Base-by-base conservation (phyloP, 2,329 filamentous ascomycete species). In the Taxawa tesnikishii region DNA sequence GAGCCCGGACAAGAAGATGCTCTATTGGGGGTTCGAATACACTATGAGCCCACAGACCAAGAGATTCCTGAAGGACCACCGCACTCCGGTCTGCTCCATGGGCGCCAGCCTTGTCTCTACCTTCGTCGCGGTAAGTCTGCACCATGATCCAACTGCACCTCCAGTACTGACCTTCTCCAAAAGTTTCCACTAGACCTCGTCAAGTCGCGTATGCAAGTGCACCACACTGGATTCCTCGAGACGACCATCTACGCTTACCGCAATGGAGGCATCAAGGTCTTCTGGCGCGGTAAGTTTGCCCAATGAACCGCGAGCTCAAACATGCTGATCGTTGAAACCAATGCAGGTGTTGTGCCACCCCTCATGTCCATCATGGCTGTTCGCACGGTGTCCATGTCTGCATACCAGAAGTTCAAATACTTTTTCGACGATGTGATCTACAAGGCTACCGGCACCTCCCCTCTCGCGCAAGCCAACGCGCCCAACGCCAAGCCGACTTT, bases 181-280 rank as follows among this genome's bases (percentile, higher is more conserved):
- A 32, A 68, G 63, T 92, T 88, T 51, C 83, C 83, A 14, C 72
- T 92, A 44, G 83, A 92, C 55, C 88, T 83, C 47, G 79, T 88
- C 53, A 92, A 92, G 65, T 87, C 81, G 34, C 80, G 83, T 49
- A 83, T 90, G 75, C 83, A 92, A 63, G 82, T 80, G 43, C 88
- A 90, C 58, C 75, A 79, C 16, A 50, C 45, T 6, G 43, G 38
- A 3, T 55, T 55, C 32, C 41, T 87, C 81, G 59, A 67, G 70
- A 43, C 82, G 71, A 43, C 83, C 82, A 55, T 57, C 70, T 50
- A 81, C 44, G 88, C 83, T 7, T 90, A 90, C 58, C 68, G 49
- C 26, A 60, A 54, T 3, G 64, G 67, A 39, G 63, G 64, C n/a
- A 46, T 66, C 27, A 53, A 60, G 33, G 62, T 60, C 16, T 67